phyloP scores from a whole-genome alignment of 2,329 filamentous ascomycete genomes.

The Xylaria polymorpha region DNA sequence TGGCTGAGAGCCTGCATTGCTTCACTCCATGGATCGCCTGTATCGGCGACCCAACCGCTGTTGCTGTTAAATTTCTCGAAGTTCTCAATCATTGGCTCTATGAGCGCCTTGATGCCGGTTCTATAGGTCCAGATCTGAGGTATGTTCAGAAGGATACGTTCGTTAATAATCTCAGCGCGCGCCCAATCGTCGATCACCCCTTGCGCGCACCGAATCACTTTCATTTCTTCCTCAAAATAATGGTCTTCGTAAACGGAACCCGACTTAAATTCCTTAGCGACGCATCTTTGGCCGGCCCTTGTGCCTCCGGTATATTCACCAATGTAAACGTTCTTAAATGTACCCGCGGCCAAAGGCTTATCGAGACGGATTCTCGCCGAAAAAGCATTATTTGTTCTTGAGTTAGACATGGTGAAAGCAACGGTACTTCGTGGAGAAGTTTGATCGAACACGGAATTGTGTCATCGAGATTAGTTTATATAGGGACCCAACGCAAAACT shows the following conservation, averaged over 20 bases:
- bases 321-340: conserved; percentile 44
- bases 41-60: conserved; percentile 52
- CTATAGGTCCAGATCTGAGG: conserved; percentile 49
- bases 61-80: conserved; percentile 60
- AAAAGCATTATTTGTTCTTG: conserved; percentile 1
- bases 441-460: neutral
- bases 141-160: conserved; percentile 52
- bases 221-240: conserved; percentile 55
- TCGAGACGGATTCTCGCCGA: neutral
- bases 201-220: conserved; percentile 51
- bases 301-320: conserved; percentile 49
- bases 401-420: conserved; percentile 5
- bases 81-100: conserved; percentile 56
- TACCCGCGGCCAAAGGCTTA: conserved; percentile 2
- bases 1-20: conserved; percentile 59
- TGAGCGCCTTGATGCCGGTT: conserved; percentile 44
- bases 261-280: conserved; percentile 55
- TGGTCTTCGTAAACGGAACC: conserved; percentile 50
- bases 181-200: conserved; percentile 54
- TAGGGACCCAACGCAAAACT: neutral
- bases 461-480: neutral
- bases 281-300: conserved; percentile 51
- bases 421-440: neutral
- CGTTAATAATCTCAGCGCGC: conserved; percentile 47
- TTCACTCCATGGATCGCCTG: conserved; percentile 47